phyloP scores from a whole-genome alignment of 2,329 filamentous ascomycete species.

The Colletotrichum sp. region DNA sequence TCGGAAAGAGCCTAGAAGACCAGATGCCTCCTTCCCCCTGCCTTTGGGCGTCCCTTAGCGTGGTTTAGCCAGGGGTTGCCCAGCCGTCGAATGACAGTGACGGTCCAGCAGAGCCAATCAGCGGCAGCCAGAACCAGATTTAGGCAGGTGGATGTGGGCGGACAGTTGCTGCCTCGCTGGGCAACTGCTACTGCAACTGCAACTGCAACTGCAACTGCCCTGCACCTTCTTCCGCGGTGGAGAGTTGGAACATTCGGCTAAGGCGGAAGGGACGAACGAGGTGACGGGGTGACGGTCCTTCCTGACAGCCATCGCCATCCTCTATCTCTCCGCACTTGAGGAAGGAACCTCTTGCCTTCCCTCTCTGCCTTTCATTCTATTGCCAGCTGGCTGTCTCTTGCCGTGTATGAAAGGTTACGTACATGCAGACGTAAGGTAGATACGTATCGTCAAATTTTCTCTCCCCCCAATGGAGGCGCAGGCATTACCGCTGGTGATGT shows the following conservation, averaged over 20 bases:
- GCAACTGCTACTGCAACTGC: neutral
- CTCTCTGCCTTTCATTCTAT: neutral
- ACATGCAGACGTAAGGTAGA: neutral
- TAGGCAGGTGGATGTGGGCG: neutral
- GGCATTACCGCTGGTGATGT: neutral
- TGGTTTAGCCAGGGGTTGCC: constrained; percentile 16
- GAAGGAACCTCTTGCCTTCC: neutral
- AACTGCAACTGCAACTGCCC: neutral
- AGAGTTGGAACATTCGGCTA: neutral
- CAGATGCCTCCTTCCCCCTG: neutral
- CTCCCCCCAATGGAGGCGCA: neutral
- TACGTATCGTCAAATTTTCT: neutral
- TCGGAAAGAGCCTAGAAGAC: neutral
- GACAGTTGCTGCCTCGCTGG: neutral
- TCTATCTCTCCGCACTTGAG: too few species aligned
- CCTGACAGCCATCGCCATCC: neutral
- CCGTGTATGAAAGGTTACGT: neutral
- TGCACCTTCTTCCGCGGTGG: neutral
- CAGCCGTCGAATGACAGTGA: neutral
- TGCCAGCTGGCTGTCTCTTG: neutral
- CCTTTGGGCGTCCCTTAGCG: neutral
- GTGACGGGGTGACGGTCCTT: neutral
- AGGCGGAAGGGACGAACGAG: neutral
- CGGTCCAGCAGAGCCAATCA: neutral
- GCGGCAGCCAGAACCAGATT: neutral